Base-by-base conservation (phyloP, 352 stramenopile species). In the Globisporangium radiosum region DNA sequence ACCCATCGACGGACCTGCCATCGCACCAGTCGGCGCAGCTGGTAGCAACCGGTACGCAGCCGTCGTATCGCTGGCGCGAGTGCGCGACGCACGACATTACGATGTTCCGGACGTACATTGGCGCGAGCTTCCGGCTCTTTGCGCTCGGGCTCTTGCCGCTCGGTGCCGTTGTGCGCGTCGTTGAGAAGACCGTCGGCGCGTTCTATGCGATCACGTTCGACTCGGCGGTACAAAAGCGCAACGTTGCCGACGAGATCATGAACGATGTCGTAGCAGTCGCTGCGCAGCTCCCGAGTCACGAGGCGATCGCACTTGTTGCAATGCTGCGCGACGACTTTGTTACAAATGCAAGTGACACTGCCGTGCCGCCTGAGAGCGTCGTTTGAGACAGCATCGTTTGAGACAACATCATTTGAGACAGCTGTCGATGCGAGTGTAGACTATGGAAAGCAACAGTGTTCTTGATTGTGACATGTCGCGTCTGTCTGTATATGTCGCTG, bases 91-190 rank as follows among this genome's bases (percentile, higher is more conserved):
- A 71, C 62, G 80, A 80, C 11, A 86, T 92, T 59, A 74, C 83
- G 47, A 70, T 79, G 36, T 92, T 92, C 63, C 75, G 73, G 36
- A 89, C 82, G 45, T 92, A 92, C 66, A 90, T 92, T n/a, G 71
- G 82, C 60, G 82, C 80, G 10, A 86, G 77, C 33, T 74, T 76
- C 37, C 70, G 73, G 45, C 64, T 92, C 11, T 85, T 88, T 56
- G 38, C 62, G 15, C 39, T 80, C 10, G 72, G 80, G 5, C 64
- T 90, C 8, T 61, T 92, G 13, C 64, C 75, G 6, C 62, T 82
- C 5, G 59, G 66, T n/a, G 70, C 78, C 10, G 76, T 92, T 25
- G 60, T 78, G 51, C 74, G 80, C 19, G 80, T 92, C 17, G 70
- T 86, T 36, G 60, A 87, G 43, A 83, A 88, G 62, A 89, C 78